These are phyloP conservation scores for Serpula lacrymans DNA, from an alignment of 768 basidiomycete genomes.

Conservation along the genomic window DNA sequence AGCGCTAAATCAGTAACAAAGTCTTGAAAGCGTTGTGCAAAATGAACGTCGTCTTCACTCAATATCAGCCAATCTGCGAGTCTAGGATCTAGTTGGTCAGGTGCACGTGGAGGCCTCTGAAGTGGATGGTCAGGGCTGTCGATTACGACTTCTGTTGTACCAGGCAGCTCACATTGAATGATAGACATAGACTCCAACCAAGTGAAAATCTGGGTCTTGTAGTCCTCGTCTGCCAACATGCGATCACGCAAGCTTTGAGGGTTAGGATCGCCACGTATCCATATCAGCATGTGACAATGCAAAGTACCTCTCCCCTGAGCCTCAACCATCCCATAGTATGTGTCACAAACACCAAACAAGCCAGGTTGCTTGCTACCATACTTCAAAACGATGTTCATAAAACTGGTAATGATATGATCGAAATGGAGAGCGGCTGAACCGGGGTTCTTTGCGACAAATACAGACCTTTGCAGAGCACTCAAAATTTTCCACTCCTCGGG, in stretches of 20 bases:
- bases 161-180: not conserved
- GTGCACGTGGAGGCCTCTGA: not conserved
- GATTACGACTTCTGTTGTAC: not conserved
- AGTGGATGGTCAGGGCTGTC: not conserved
- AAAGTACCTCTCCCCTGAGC: constrained; percentile 35
- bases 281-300: constrained; percentile 37
- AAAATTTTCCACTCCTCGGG: not conserved
- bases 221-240: not conserved
- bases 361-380: constrained; percentile 9
- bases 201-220: not conserved
- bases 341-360: constrained; percentile 25
- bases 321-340: constrained; percentile 39
- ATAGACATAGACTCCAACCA: not conserved
- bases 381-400: not conserved
- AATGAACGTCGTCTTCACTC: not conserved
- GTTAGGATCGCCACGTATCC: constrained; percentile 20
- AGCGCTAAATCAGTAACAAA: constrained; percentile 3
- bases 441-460: not conserved
- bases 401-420: not conserved
- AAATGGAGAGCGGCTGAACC: not conserved
- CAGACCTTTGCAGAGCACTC: not conserved
- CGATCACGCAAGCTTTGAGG: not conserved
- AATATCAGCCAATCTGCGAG: not conserved
- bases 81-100: not conserved
- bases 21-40: not conserved